A percentile compares a stretch with the other conserved stretches of the same genome.
Conservation (phyloP, 2,329 filamentous ascomycete genomes). For the Paraconiothyrium brasiliense region DNA sequence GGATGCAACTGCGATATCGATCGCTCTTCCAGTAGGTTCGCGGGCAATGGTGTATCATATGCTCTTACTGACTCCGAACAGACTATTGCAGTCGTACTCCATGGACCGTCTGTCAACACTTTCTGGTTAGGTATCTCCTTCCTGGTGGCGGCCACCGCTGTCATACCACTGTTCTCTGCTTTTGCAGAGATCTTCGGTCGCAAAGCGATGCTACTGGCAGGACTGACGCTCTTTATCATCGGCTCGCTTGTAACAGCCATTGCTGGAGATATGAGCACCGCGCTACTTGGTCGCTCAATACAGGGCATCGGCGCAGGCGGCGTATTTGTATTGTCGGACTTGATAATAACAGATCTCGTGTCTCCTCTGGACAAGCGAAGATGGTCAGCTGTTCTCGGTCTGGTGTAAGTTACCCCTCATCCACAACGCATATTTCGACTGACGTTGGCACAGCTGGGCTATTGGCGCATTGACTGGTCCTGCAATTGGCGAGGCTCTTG, state of each 20-base stretch:
- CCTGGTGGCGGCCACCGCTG: constrained; percentile 55
- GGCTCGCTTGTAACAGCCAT: constrained; percentile 56
- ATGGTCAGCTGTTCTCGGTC: constrained; percentile 32
- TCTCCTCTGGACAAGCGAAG: constrained; percentile 35
- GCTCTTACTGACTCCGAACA: constrained; percentile 21
- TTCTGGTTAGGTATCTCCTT: constrained; percentile 63
- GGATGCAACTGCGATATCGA: constrained; percentile 33
- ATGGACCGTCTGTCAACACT: constrained; percentile 48
- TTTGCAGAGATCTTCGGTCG: constrained; percentile 61
- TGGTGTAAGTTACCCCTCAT: constrained; percentile 25
- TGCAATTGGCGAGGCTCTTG: constrained; percentile 43
- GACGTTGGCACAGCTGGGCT: constrained; percentile 32
- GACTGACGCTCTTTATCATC: constrained; percentile 55
- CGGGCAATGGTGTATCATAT: not conserved
- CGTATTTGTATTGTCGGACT: constrained; percentile 53
- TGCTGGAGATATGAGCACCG: constrained; percentile 46
- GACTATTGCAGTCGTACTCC: constrained; percentile 49
- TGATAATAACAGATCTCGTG: constrained; percentile 56
- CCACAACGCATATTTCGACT: not conserved
- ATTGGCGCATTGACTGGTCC: constrained; percentile 47
- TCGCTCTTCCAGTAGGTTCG: constrained; percentile 35
- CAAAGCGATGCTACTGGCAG: constrained; percentile 54
- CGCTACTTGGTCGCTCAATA: constrained; percentile 55
- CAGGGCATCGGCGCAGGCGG: constrained; percentile 60
- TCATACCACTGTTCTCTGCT: constrained; percentile 54